phyloP scores from a whole-genome alignment of 176 grass and related monocot genomes.

The Guadua angustifolia region DNA sequence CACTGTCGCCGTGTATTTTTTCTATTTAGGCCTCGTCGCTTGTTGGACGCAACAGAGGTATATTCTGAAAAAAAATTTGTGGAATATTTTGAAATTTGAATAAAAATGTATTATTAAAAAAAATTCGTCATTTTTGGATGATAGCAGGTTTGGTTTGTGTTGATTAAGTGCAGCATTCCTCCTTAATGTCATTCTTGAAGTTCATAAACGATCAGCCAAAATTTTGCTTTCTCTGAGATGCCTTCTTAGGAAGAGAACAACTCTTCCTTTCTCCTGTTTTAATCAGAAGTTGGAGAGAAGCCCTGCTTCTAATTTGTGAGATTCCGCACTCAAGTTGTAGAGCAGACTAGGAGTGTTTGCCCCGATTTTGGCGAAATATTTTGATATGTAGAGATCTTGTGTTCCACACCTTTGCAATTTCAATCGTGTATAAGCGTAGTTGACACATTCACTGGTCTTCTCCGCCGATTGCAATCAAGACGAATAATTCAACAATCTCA shows the following conservation, averaged over 20 bases:
- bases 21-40: too few relatives aligned
- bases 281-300: slow-evolving; percentile 33
- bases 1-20: too few relatives aligned
- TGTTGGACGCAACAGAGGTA: too few relatives aligned
- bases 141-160: slow-evolving; percentile 27
- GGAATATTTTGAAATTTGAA: too few relatives aligned
- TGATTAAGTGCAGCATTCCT: slow-evolving; percentile 19
- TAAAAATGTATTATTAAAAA: too few relatives aligned
- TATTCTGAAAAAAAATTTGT: too few relatives aligned
- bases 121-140: too few relatives aligned
- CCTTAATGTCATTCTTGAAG: slow-evolving; percentile 4
- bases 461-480: slow-evolving; percentile 19
- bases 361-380: slow-evolving; percentile 24
- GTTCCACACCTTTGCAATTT: not conserved
- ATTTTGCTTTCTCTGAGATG: not conserved
- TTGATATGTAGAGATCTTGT: slow-evolving; percentile 32
- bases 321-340: not conserved
- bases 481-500: not conserved
- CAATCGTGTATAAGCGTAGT: not conserved
- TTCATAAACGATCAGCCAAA: slow-evolving; percentile 5
- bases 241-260: not conserved
- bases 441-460: not conserved
- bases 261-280: slow-evolving; percentile 16
- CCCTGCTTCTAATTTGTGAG: not conserved
- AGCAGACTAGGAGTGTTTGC: not conserved